Evolutionary conservation across 1,284 basidiomycete species (phyloP), one percentile per base, ranked within the genome.

Genomic region (Porogramme epimiltina): DNA sequence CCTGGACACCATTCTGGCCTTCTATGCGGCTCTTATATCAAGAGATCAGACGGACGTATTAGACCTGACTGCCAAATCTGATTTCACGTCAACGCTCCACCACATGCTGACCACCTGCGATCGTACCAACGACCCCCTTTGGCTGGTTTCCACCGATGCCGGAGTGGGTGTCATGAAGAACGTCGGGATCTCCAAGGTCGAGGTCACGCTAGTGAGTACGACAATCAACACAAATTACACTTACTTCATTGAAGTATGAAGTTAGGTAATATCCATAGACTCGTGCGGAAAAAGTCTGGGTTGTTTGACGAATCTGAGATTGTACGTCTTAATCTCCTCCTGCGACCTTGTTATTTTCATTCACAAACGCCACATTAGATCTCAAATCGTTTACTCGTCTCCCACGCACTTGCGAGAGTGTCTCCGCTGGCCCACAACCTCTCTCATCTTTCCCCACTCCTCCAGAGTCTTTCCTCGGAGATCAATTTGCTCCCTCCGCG

Each of bases 11-110:
- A 74, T 83, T 24, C 66, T 87, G 6, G 68, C 75, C 0, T 77
- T 85, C 56, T 87, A 87, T 54, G 70, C 75, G 16, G 74, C 80
- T 0, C 69, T 90, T 1, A 76, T 84, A 2, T 75, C 86, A 2
- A 78, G 80, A 45, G 84, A 88, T 54, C 61, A 75, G 2, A 66
- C 66, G 18, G 80, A 80, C 9, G 66, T 87, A 13, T 52, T 69
- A 4, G 84, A 88, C 38, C 66, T 88, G 18, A 78, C 75, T 8
- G 66, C 73, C 44, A 74, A 65, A 55, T 67, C 63, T 13, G 74
- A 66, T 36, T 72, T 83, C 24, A 59, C 72, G 28, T 56, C 70
- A 1, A 73, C 70, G 2, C 68, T 87, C 15, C 75, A 82, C 47
- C 62, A 62, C 23, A 69, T 84, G 19, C 69, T 87, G 37, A 47